Conservation (phyloP, 2,329 filamentous ascomycete species). For the Chaetomiaceae sp. region DNA sequence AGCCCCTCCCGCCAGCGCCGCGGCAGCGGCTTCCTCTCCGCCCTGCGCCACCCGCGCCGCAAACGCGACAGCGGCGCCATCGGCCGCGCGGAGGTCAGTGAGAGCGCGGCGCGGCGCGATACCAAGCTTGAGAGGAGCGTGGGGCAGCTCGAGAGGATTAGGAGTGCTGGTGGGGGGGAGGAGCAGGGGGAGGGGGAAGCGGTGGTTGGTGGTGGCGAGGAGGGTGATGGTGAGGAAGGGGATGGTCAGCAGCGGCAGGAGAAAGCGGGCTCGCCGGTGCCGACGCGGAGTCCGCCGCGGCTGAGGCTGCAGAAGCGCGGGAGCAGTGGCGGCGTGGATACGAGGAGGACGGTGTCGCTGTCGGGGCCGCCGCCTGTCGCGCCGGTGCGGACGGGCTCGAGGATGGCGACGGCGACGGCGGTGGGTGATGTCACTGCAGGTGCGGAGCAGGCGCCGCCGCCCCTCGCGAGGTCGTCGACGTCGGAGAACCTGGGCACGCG, state of each 20-base stretch:
- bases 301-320: constrained; percentile 18
- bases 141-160: constrained; percentile 46
- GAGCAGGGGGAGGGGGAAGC: neutral
- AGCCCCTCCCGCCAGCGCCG: constrained; percentile 31
- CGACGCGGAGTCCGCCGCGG: constrained; percentile 18
- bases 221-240: constrained; percentile 28
- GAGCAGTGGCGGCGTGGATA: neutral
- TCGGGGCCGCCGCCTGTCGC: no score
- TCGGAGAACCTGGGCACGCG: constrained; percentile 25
- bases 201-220: constrained; percentile 17
- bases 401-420: no score
- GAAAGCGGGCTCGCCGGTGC: constrained; percentile 6
- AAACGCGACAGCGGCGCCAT: constrained; percentile 45
- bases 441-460: no score
- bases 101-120: constrained; percentile 56
- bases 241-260: constrained; percentile 17
- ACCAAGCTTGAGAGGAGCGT: constrained; percentile 54
- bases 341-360: no score
- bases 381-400: no score
- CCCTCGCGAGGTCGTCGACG: neutral
- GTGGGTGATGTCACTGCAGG: no score
- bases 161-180: constrained; percentile 16
- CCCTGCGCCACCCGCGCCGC: constrained; percentile 52
- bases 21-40: constrained; percentile 52
- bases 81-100: constrained; percentile 44